phyloP scores from a whole-genome alignment of 2,329 filamentous ascomycete genomes.

The Cryphonectria naterciae region DNA sequence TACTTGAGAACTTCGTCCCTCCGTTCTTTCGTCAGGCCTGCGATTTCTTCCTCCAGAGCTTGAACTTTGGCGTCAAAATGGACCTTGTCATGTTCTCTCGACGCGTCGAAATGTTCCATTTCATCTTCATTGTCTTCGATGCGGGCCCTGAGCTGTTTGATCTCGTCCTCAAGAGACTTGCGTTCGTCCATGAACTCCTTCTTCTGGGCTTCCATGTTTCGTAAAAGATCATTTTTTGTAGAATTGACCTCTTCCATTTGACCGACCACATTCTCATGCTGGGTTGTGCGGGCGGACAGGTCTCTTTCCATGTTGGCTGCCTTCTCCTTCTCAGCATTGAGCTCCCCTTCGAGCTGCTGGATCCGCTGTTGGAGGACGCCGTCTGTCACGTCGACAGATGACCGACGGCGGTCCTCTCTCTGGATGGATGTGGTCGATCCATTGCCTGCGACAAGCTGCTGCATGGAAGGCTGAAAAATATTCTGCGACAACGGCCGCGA shows the following conservation, averaged over 20 bases:
- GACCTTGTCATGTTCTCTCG: conserved; percentile 79
- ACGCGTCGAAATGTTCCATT: conserved; percentile 81
- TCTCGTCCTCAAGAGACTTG: conserved; percentile 79
- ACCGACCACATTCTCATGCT: conserved; percentile 64
- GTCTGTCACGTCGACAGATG: conserved; percentile 44
- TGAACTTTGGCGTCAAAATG: conserved; percentile 70
- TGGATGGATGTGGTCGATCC: conserved; percentile 54
- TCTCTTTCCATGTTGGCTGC: conserved; percentile 72
- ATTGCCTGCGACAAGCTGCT: conserved; percentile 52
- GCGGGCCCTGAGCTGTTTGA: conserved; percentile 73
- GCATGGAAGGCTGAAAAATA: conserved; percentile 55
- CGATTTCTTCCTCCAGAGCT: conserved; percentile 71
- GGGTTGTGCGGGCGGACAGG: conserved; percentile 59
- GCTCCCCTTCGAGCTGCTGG: conserved; percentile 74
- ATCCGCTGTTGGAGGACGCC: conserved; percentile 51
- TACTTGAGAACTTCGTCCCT: conserved; percentile 61
- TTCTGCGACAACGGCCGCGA: conserved; percentile 58
- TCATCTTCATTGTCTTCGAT: conserved; percentile 92
- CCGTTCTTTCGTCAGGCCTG: conserved; percentile 61
- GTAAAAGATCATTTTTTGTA: conserved; percentile 90
- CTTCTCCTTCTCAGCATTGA: conserved; percentile 73
- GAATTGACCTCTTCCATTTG: conserved; percentile 85
- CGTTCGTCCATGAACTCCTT: conserved; percentile 86
- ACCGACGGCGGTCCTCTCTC: conserved; percentile 49
- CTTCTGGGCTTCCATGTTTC: conserved; percentile 92